Percentiles rank a stretch among this genome's conserved stretches.
These are phyloP conservation scores for Novymonas esmeraldas DNA, from an alignment of 208 protist species.

Conservation along the genomic window DNA sequence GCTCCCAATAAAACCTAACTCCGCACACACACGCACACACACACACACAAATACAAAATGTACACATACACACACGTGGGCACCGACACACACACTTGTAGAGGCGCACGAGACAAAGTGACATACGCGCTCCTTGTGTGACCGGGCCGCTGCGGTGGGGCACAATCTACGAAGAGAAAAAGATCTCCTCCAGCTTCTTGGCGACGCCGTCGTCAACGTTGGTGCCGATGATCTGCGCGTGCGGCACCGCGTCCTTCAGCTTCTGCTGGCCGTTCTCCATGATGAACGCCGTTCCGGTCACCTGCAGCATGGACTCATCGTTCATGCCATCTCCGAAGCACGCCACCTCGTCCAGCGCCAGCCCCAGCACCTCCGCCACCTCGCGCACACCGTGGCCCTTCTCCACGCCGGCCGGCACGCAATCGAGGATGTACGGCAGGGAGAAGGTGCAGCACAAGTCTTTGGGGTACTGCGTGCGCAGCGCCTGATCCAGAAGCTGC, in stretches of 20 bases:
- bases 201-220: conserved; percentile 75
- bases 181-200: conserved; percentile 71
- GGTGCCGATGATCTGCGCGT: conserved; percentile 48
- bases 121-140: too few species aligned
- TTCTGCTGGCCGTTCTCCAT: conserved; percentile 53
- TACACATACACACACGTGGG: too few species aligned
- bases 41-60: too few species aligned
- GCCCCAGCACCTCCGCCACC: conserved; percentile 41
- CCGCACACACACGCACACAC: too few species aligned
- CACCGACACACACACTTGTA: too few species aligned
- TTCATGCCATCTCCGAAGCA: conserved; percentile 83
- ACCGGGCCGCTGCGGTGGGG: too few species aligned
- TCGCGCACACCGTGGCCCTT: conserved; percentile 65
- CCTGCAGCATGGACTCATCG: conserved; percentile 61
- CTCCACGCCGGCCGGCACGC: conserved; percentile 31
- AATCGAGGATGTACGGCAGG: conserved; percentile 42
- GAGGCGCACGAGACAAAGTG: too few species aligned
- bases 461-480: conserved; percentile 20
- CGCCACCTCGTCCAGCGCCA: conserved; percentile 40
- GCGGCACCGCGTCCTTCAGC: conserved; percentile 37
- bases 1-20: too few species aligned
- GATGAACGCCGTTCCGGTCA: conserved; percentile 48
- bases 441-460: conserved; percentile 32
- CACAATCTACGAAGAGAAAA: conserved; percentile 19
- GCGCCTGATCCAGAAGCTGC: conserved; percentile 4